Evolutionary conservation across 495 filamentous ascomycete genomes (phyloP), one percentile per base, ranked within the genome.

Genomic region (Glonium stellatum): DNA sequence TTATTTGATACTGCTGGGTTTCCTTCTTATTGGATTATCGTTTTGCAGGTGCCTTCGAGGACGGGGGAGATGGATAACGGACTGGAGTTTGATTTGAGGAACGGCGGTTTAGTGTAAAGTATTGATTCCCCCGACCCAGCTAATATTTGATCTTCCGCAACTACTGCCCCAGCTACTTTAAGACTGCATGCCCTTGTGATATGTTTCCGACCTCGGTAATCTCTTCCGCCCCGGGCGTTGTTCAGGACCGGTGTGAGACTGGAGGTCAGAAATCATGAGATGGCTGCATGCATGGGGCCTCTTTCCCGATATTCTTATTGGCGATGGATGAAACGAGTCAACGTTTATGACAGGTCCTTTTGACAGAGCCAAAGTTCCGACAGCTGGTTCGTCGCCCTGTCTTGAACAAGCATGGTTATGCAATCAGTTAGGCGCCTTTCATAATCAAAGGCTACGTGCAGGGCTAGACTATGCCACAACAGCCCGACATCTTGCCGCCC

Each of bases 321-420:
- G 27, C 27, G 6, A 31, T 3, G 27, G 27, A 31, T 31, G 18
- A 13, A 44, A 44, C 39, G 15, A 39, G 36, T 44, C 4, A 44
- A 11, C 10, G 12, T 44, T 44, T 44, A 44, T 44, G 39, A 44
- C 39, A 44, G 39, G 39, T 44, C 39, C 18, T 18, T 44, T 44
- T 44, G 2, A 11, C 12, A 13, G 10, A 18, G 39, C 4, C 18
- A 18, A 44, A 15, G 39, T 44, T 18, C 18, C 48, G 13, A 0
- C 10, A 18, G 48, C 48, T 51, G 48, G 48, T 51, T 51, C 48
- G 48, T 51, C 48, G 48, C 48, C 48, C 25, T 27, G 48, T 25
- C 48, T 23, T 23, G 6, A 31, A 18, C 19, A 44, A 15, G 18
- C 39, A 1, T 44, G 39, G 39, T 44, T 44, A 13, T 18, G 10